Base-by-base conservation (phyloP, 495 filamentous ascomycete species). In the Friedmanniomyces simplex region DNA sequence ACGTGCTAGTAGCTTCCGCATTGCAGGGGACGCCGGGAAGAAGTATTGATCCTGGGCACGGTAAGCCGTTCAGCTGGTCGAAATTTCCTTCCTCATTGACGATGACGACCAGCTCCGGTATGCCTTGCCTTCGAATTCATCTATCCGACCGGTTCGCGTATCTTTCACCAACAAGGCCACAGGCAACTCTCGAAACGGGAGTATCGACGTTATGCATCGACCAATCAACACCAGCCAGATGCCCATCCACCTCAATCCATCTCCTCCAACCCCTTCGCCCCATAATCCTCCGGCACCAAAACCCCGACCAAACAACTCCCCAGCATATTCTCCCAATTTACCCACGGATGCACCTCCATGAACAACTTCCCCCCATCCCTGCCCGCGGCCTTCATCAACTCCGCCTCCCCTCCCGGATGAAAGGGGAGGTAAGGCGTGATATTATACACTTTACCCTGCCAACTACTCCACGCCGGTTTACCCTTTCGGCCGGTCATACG, bases 291-390 rank as follows among this genome's bases (percentile, higher is more conserved):
- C 4, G 79, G 76, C 39, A 97, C 89, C 68, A 89, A 72, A 30
- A 96, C 82, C 0, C 93, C 93, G 3, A 98, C 78, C 60, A 95
- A 64, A 69, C 91, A 96, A 64, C 85, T 81, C 24, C 82, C 80
- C 52, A 98, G 71, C 81, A 98, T 96, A 3, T 85, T 87, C 74
- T 97, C 94, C 77, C 88, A 95, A 65, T 95, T 98, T 11, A 98
- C 91, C 93, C 94, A 98, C 18, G 91, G 89, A 76, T 98, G 93
- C 22, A 91, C 79, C 74, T 96, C 89, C 60, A 84, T 82, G 69
- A 98, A 97, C 66, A 98, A 63, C 73, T 82, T 83, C 6, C 77
- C 82, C 36, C 82, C 88, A 66, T 90, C 85, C 60, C 81, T 77
- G 18, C 88, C 93, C 1, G 90, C 91, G 16, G 78, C 84, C 22